Evolutionary conservation across 2,329 filamentous ascomycete species (phyloP), one percentile per base, ranked within the genome.

Genomic region (Colletotrichum sp.): DNA sequence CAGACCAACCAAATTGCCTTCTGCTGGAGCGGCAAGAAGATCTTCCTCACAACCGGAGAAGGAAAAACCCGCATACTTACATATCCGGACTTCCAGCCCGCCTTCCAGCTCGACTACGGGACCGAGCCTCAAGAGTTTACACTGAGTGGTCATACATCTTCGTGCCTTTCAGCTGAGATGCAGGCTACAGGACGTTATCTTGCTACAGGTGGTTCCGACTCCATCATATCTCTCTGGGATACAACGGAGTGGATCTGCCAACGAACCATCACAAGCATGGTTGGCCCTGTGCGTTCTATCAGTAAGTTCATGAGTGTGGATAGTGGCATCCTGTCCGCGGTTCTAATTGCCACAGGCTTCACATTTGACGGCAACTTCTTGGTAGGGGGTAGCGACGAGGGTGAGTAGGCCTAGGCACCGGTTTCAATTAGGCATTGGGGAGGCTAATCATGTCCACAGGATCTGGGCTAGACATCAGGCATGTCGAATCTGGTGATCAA

Each of bases 291-390:
- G 33, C 89, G 90, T 79, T 94, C 90, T 80, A 87, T 96, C 70
- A 91, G 90, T 91, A 82, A 74, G 88, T 84, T 62, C 9, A 47
- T 18, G 38, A 13, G 6, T 31, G 18, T 33, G 15, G 27, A 59
- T 8, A n/a, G 7, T 34, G 13, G 12, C 21, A 31, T 33, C 31
- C 16, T n/a, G 27, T n/a, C 18, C 29, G 8, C 15, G 2, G n/a
- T 12, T 36, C 67, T 75, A 16, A 70, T 33, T 3, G 21, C 11
- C 18, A 8, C 38, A 47, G 92, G 93, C 79, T 96, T 96, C 80
- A 93, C 91, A 18, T 96, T 94, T 82, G 94, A 96, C 78, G 94
- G 94, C 2, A 92, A 90, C 78, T 96, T 92, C 79, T 84, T 96
- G 29, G 91, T 93, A 3, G 93, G 92, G 12, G 94, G 93, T 24